Evolutionary conservation across 2,329 filamentous ascomycete species (phyloP), one percentile per base, ranked within the genome.

Genomic region (Xylaria sp.): DNA sequence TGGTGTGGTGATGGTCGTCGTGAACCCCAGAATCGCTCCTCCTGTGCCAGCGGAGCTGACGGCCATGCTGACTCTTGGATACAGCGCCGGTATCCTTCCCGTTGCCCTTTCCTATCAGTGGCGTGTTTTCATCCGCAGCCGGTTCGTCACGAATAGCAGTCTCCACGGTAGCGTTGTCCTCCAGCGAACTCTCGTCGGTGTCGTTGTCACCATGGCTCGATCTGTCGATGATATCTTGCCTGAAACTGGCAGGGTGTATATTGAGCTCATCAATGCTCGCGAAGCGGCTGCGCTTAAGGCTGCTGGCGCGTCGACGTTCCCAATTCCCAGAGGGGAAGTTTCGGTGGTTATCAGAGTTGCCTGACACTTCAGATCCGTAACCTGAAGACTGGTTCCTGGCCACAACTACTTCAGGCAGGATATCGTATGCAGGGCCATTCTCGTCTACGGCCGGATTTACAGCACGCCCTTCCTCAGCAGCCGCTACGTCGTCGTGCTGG

Each of bases 161-260:
- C 58, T 83, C 78, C n/a, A 81, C 74, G 7, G 83, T 82, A 9
- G 82, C 81, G 18, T 82, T 82, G 7, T 86, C 85, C 18, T 87
- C 87, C 12, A 81, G 81, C 39, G 86, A 86, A 67, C 85, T 87
- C 37, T 89, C 89, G 60, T 85, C 82, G n/a, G 79, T 77, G 15
- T 79, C 77, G 25, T 74, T 84, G 32, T 87, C 87, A 3, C 89
- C 86, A 3, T 85, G 83, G 48, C 88, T 89, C 55, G 90, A 84
- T 60, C 89, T 88, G 69, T 91, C 91, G 73, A 98, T 97, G 74
- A 99, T 97, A 65, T 95, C 94, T 79, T 97, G 92, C 73, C 96
- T 87, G 84, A 98, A 94, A 72, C 91, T 95, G 28, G 94, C 92
- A 2, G 96, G 96, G 78, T 98, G 92, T 62, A 97, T 92, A 78